phyloP scores from a whole-genome alignment of 192 early-diverging fungal species.

The Piromyces finnis region DNA sequence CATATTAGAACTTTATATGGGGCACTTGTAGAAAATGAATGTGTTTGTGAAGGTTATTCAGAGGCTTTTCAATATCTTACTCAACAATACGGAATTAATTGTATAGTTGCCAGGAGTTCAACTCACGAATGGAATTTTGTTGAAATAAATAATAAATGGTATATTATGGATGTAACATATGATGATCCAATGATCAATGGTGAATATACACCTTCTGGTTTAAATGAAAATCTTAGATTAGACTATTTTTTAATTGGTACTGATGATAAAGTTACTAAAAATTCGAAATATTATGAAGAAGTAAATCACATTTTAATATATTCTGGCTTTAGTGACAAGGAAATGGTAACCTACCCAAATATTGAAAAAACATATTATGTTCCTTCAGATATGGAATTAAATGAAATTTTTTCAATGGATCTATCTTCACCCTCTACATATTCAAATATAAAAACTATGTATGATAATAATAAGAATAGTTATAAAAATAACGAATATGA shows the following conservation, averaged over 20 bases:
- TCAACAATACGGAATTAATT: neutral
- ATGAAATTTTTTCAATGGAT: neutral
- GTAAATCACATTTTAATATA: neutral
- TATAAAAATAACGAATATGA: too few species aligned
- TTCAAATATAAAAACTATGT: too few species aligned
- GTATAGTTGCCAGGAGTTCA: neutral
- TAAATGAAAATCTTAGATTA: neutral
- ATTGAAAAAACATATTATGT: neutral
- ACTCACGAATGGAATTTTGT: neutral
- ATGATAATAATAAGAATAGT: too few species aligned
- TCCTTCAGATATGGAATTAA: neutral
- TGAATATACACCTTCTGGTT: neutral
- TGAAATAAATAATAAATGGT: neutral
- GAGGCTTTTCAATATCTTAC: neutral
- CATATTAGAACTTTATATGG: neutral
- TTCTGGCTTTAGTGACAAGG: neutral
- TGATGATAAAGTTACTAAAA: neutral
- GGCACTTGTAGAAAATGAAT: neutral
- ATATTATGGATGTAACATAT: neutral
- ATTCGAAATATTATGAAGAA: neutral
- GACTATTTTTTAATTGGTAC: neutral
- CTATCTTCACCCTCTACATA: neutral
- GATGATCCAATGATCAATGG: neutral
- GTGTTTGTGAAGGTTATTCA: neutral
- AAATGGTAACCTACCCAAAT: neutral